A percentile compares a stretch with the other conserved stretches of the same genome.
Evolutionary conservation across 352 stramenopile genomes (phyloP).

Genomic region (Nothophytophthora sp.): DNA sequence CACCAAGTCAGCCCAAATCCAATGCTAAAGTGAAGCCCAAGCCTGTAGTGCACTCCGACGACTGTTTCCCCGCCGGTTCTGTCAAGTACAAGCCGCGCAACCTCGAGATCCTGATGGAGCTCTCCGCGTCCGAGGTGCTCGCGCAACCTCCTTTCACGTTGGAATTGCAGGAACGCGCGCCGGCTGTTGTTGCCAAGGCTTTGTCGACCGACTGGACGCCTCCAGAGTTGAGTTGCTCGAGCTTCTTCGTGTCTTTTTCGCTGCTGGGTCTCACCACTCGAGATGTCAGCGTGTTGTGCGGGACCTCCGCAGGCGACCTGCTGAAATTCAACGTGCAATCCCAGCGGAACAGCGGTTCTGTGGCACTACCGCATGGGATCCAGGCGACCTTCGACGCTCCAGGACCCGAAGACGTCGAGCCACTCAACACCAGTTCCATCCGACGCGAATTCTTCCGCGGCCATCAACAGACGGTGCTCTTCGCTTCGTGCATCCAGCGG

Average conservation of each 20-base stretch:
- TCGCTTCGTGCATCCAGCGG: conserved; percentile 26
- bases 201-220: conserved; percentile 3
- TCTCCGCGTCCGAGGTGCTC: conserved; percentile 20
- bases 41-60: conserved; percentile 21
- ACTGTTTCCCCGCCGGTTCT: conserved; percentile 34
- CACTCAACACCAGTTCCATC: conserved; percentile 8
- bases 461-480: conserved; percentile 35
- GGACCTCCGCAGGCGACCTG: conserved; percentile 31
- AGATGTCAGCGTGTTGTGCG: conserved; percentile 24
- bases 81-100: conserved; percentile 37
- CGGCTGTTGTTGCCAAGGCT: conserved; percentile 14
- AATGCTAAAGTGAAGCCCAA: conserved; percentile 10
- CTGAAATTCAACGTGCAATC: conserved; percentile 32
- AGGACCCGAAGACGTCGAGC: background rate
- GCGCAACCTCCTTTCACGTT: conserved; percentile 16
- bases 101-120: conserved; percentile 26
- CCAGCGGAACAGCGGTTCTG: background rate
- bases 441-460: conserved; percentile 45
- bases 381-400: conserved; percentile 38
- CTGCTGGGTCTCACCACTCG: conserved; percentile 8
- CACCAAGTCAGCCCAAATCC: background rate
- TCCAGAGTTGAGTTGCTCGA: conserved; percentile 17
- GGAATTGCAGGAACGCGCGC: conserved; percentile 19
- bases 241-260: conserved; percentile 27
- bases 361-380: background rate